These are phyloP conservation scores for Diaporthe citrichinensis DNA, from an alignment of 2,329 filamentous ascomycete species.

Conservation along the genomic window DNA sequence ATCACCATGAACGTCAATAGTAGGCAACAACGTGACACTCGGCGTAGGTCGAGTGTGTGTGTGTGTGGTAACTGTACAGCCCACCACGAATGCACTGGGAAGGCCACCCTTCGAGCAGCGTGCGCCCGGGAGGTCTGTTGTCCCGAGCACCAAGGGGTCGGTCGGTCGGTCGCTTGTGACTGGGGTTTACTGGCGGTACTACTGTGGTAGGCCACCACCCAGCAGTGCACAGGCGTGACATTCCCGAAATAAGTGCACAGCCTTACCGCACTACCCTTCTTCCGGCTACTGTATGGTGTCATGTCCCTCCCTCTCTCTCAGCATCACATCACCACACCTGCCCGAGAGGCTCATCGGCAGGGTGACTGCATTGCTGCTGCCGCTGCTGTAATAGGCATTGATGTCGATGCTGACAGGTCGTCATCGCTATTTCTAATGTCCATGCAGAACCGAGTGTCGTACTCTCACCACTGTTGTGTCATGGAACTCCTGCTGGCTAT, in stretches of 20 bases:
- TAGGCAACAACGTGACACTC: slow-evolving; percentile 18
- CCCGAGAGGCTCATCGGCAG: slow-evolving; percentile 23
- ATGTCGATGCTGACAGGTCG: slow-evolving; percentile 18
- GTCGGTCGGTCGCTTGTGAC: slow-evolving; percentile 14
- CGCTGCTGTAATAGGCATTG: not conserved
- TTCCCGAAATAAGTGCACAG: slow-evolving; percentile 42
- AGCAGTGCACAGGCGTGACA: slow-evolving; percentile 19
- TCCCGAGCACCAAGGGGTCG: not conserved
- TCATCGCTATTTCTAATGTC: slow-evolving; percentile 23
- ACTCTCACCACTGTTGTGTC: slow-evolving; percentile 22
- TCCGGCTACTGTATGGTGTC: slow-evolving; percentile 7
- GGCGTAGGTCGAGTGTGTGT: not conserved
- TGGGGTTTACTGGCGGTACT: not conserved
- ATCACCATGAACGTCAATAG: slow-evolving; percentile 20
- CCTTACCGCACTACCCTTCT: slow-evolving; percentile 38
- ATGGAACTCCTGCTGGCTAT: not conserved
- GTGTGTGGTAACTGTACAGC: slow-evolving; percentile 8
- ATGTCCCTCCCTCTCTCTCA: not conserved
- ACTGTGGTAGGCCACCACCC: slow-evolving; percentile 3
- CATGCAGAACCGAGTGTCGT: slow-evolving; percentile 18
- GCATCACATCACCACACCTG: slow-evolving; percentile 6
- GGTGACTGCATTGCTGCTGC: slow-evolving; percentile 21
- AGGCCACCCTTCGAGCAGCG: slow-evolving; percentile 24
- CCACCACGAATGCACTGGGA: slow-evolving; percentile 9
- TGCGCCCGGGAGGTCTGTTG: slow-evolving; percentile 12